phyloP scores from a whole-genome alignment of 768 basidiomycete species.

The Boletellus ananas region DNA sequence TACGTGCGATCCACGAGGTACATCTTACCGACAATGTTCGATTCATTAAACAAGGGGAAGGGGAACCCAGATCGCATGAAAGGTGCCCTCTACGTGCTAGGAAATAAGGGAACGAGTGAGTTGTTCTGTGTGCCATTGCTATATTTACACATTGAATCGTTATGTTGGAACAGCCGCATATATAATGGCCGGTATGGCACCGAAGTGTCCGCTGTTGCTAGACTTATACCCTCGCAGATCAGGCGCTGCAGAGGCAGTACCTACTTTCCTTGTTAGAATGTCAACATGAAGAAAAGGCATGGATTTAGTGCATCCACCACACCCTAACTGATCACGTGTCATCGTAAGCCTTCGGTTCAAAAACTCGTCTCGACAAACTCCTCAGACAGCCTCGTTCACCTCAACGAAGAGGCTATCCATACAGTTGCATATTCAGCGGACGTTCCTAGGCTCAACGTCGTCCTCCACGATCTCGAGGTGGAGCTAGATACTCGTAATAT shows the following conservation, averaged over 20 bases:
- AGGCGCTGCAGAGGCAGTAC: constrained; percentile 52
- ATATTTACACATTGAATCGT: constrained; percentile 6
- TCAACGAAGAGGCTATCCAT: constrained; percentile 62
- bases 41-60: constrained; percentile 64
- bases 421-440: constrained; percentile 58
- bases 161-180: constrained; percentile 48
- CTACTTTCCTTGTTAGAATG: constrained; percentile 64
- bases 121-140: not conserved
- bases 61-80: constrained; percentile 92
- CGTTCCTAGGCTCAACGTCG: constrained; percentile 43
- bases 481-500: constrained; percentile 48
- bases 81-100: constrained; percentile 81
- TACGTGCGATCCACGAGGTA: constrained; percentile 70
- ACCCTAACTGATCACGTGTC: constrained; percentile 48
- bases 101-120: constrained; percentile 68
- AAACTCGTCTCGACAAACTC: constrained; percentile 40
- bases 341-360: constrained; percentile 16
- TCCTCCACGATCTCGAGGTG: constrained; percentile 43
- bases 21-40: constrained; percentile 56
- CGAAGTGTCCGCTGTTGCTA: constrained; percentile 1
- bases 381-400: constrained; percentile 54
- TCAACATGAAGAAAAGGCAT: constrained; percentile 83
- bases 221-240: constrained; percentile 40
- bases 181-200: constrained; percentile 58
- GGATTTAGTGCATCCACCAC: constrained; percentile 11